Percentiles rank a stretch among this genome's conserved stretches.
Evolutionary conservation across 2,329 filamentous ascomycete species (phyloP).

Genomic region (Ambrosiella beaveri): DNA sequence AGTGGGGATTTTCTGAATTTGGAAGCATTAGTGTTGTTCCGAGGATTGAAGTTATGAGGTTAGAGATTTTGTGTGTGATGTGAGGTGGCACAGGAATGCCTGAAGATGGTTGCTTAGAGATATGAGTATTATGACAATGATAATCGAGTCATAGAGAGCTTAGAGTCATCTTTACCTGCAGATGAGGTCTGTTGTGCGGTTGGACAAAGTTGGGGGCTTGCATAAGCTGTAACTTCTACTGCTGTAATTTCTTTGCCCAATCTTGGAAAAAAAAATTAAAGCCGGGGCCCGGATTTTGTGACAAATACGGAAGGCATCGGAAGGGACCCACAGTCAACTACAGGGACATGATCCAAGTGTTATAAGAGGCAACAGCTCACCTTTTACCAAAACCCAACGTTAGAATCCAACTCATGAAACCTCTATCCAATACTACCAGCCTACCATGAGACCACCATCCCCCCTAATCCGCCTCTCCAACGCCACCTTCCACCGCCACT

Average conservation of each 20-base stretch:
- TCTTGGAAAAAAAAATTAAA: not conserved
- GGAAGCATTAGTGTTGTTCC: too few species aligned
- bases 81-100: too few species aligned
- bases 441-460: constrained; percentile 19
- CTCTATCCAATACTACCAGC: not conserved
- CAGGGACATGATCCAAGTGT: not conserved
- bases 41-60: too few species aligned
- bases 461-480: constrained; percentile 57
- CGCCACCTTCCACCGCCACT: constrained; percentile 67
- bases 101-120: too few species aligned
- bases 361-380: not conserved
- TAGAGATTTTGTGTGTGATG: too few species aligned
- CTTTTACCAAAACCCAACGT: not conserved
- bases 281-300: not conserved
- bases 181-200: too few species aligned
- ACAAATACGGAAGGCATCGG: not conserved
- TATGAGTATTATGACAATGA: too few species aligned
- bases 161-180: too few species aligned
- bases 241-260: too few species aligned
- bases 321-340: not conserved
- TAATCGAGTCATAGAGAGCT: too few species aligned
- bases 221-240: not conserved
- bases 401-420: not conserved
- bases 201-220: not conserved
- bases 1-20: too few species aligned